Percentiles rank a stretch among this genome's conserved stretches.
Conservation (phyloP, 305 asterid genomes). For the Andrographis paniculata region DNA sequence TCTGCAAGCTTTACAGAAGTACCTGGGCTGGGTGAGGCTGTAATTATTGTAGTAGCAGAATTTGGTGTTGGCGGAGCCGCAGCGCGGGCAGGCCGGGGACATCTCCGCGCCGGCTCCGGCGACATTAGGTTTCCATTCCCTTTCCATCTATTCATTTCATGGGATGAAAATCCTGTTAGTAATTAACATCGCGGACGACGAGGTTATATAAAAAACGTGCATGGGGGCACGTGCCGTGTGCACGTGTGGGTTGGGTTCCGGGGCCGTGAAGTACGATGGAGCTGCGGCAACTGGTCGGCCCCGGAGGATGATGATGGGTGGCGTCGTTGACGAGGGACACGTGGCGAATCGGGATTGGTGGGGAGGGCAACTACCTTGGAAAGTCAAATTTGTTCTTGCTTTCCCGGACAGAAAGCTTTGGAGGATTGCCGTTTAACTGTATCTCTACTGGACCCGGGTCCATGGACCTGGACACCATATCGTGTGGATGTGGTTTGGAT, state of each 20-base stretch:
- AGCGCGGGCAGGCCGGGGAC: constrained; percentile 81
- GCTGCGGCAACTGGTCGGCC: constrained; percentile 33
- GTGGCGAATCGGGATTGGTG: constrained; percentile 29
- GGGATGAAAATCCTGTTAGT: not conserved
- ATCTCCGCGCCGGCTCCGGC: constrained; percentile 19
- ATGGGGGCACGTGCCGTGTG: constrained; percentile 4
- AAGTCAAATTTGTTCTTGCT: too few species aligned
- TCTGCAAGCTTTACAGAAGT: constrained; percentile 78
- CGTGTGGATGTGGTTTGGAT: not conserved
- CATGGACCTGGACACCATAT: not conserved
- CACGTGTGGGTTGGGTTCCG: constrained; percentile 47
- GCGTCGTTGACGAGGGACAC: constrained; percentile 56
- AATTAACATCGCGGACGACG: not conserved
- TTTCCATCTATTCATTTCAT: constrained; percentile 33
- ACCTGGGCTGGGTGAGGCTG: constrained; percentile 79
- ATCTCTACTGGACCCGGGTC: too few species aligned
- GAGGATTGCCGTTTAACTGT: too few species aligned
- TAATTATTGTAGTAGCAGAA: constrained; percentile 84
- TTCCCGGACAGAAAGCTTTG: too few species aligned
- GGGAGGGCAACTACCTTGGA: too few species aligned
- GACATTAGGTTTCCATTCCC: constrained; percentile 34
- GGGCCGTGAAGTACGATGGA: constrained; percentile 37
- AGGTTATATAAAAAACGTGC: not conserved
- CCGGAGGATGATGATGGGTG: constrained; percentile 33
- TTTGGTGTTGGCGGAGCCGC: constrained; percentile 76